Conservation (phyloP, 371 early-diverging fungal species). For the Lichtheimia hyalospora region DNA sequence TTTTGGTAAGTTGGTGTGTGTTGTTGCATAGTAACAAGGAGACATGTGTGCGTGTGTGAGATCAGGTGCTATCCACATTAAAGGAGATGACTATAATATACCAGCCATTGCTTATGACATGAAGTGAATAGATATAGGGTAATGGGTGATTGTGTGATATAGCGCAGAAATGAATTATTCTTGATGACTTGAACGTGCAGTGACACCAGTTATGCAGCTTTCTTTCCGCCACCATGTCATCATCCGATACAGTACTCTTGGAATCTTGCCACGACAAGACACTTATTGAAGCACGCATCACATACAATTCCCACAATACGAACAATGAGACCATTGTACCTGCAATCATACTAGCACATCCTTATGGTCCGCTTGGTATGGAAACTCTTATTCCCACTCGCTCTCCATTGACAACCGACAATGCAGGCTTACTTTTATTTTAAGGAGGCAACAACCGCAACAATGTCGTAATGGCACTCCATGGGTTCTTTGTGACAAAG, state of each 20-base stretch:
- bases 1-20: no score
- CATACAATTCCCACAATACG: slow-evolving; percentile 5
- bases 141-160: no score
- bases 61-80: no score
- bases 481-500: slow-evolving; percentile 22
- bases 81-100: no score
- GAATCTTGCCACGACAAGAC: slow-evolving; percentile 24
- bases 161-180: no score
- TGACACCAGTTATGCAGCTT: no score
- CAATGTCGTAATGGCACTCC: slow-evolving; percentile 43
- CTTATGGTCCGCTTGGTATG: slow-evolving; percentile 51
- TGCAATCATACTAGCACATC: slow-evolving; percentile 42
- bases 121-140: no score
- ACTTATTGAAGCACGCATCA: slow-evolving; percentile 18
- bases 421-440: background rate
- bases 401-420: background rate
- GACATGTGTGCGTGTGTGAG: no score
- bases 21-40: no score
- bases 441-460: slow-evolving; percentile 42
- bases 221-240: slow-evolving; percentile 12
- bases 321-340: slow-evolving; percentile 10
- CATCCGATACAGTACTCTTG: slow-evolving; percentile 23
- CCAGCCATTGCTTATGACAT: no score
- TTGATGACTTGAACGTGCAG: no score
- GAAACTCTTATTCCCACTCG: background rate